Conservation (phyloP, 257 asterid species). For the Nicotiana tabacum region DNA sequence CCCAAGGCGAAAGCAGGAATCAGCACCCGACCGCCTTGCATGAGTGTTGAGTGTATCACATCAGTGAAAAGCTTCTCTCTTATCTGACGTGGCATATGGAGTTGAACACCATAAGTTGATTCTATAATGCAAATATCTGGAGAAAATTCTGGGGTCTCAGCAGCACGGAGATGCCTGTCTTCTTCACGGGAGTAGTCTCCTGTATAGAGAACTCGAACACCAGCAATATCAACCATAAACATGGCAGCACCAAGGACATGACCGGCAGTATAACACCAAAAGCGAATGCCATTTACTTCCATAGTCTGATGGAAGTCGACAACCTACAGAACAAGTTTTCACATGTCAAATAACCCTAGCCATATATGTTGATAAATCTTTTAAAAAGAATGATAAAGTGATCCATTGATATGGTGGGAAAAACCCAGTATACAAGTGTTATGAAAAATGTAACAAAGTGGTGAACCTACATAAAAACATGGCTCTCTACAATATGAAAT, state of each 20-base stretch:
- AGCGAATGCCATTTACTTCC: slow-evolving; percentile 90
- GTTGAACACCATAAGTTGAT: slow-evolving; percentile 96
- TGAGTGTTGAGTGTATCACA: slow-evolving; percentile 64
- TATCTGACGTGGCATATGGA: slow-evolving; percentile 72
- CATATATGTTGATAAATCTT: not conserved
- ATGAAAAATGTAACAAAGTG: too few relatives aligned
- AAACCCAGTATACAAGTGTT: too few relatives aligned
- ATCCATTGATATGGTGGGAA: too few relatives aligned
- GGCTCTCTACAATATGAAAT: too few relatives aligned
- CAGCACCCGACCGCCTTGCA: slow-evolving; percentile 92
- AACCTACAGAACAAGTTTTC: slow-evolving; percentile 47
- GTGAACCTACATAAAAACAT: too few relatives aligned
- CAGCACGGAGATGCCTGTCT: slow-evolving; percentile 97
- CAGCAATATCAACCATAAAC: slow-evolving; percentile 99
- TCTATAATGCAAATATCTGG: slow-evolving; percentile 96
- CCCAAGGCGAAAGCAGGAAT: slow-evolving; percentile 97
- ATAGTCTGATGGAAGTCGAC: slow-evolving; percentile 96
- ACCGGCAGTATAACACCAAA: slow-evolving; percentile 99
- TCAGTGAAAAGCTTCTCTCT: slow-evolving; percentile 93
- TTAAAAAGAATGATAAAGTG: not conserved
- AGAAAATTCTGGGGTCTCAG: slow-evolving; percentile 87
- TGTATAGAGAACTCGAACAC: slow-evolving; percentile 91
- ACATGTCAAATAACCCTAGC: not conserved
- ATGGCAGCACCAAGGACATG: slow-evolving; percentile 99
- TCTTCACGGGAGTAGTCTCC: slow-evolving; percentile 98